Base-by-base conservation (phyloP, 257 asterid species). In the Lithospermum erythrorhizon region DNA sequence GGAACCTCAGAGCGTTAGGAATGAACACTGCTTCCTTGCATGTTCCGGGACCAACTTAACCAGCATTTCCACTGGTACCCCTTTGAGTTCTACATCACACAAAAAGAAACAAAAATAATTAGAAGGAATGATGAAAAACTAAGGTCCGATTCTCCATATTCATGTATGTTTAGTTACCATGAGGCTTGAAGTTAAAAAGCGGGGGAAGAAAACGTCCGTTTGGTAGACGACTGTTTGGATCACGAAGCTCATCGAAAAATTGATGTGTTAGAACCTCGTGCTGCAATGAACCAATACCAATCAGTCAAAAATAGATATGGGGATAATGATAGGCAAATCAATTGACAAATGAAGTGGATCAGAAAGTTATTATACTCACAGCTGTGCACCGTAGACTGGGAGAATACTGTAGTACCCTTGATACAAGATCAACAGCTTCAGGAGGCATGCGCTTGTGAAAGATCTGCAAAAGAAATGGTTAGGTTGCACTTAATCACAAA, bases 371-470 rank as follows among this genome's bases (percentile, higher is more conserved):
- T 73, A 24, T 66, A 79, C 95, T 87, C 73, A 87, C 95, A 75
- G 96, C 86, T 29, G 86, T 74, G 78, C 81, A 76, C 24, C 95
- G 87, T 24, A 87, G 79, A 78, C 76, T 71, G 53, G 96, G 96
- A 53, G 96, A 87, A 74, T 85, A 87, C 57, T 87, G 96, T 9
- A 87, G 87, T 66, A 87, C 80, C 58, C 91, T 78, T 64, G 94
- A 87, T 60, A 83, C 91, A 54, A 87, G 83, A 73, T 87, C 94
- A 59, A 82, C 95, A 65, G 85, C 94, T 81, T 87, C 95, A 4
- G 83, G 83, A 27, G 94, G 91, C 81, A 79, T 78, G 75, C 87
- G 86, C 77, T 83, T 81, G 65, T 81, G 82, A 74, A 87, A 87
- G 78, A 85, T 82, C 95, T 87, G 76, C 15, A 66, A 58, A 53